These are phyloP conservation scores for Oryza rufipogon DNA, from an alignment of 176 grass and related monocot species.

Conservation along the genomic window DNA sequence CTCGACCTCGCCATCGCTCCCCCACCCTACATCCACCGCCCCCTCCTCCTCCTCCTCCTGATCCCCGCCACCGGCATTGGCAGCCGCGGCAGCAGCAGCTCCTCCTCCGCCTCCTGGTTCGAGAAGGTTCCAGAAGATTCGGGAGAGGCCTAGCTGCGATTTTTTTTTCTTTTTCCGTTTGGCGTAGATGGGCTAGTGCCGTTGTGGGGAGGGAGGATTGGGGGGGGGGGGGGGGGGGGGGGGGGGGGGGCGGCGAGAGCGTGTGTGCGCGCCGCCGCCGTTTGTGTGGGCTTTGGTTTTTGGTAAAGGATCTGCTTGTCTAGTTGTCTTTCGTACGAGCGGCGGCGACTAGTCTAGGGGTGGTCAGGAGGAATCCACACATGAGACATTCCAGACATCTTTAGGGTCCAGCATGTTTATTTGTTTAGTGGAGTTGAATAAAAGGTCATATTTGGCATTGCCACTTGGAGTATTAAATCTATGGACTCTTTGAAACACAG, in stretches of 20 bases:
- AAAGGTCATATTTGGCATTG: neutral
- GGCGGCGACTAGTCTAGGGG: neutral
- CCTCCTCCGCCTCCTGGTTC: neutral
- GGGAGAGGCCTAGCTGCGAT: constrained; percentile 10
- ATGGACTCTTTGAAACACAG: too few relatives aligned
- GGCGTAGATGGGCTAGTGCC: neutral
- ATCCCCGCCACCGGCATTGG: constrained; percentile 31
- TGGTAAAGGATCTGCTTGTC: neutral
- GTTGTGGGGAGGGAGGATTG: neutral
- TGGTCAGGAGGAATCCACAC: too few relatives aligned
- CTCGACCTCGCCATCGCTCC: constrained; percentile 57
- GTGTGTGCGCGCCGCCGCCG: neutral
- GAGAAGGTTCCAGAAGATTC: constrained; percentile 45
- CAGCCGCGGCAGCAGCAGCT: neutral
- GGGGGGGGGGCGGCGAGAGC: neutral
- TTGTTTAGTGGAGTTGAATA: neutral
- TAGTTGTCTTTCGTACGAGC: neutral
- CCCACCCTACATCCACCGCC: constrained; percentile 29
- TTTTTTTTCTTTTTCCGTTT: neutral
- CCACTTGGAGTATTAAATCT: neutral
- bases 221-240: too few relatives aligned
- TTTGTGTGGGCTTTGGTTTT: neutral
- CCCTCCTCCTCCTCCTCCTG: constrained; percentile 29
- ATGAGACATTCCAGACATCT: neutral
- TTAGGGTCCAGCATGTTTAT: neutral